Evolutionary conservation across 768 basidiomycete genomes (phyloP), one percentile per base, ranked within the genome.

Genomic region (Leccinellum albellum): DNA sequence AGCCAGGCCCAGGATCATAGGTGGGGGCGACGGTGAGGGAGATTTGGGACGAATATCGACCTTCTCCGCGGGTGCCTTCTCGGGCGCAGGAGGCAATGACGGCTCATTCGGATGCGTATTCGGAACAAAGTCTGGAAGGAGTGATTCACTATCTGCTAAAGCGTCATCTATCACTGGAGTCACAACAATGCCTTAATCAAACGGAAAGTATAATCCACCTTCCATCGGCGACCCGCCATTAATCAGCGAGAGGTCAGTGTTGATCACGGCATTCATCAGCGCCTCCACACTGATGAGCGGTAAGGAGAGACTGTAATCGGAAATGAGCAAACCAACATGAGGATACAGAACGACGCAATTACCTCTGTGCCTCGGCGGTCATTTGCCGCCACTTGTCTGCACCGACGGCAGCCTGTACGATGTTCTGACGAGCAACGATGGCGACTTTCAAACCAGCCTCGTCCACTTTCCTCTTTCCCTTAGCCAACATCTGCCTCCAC

Each of bases 101-200:
- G 79, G 78, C 58, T 86, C 85, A 20, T 78, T 75, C 3, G 78
- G 74, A 58, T 77, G 75, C 0, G 82, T 79, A 57, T 84, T 86
- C 4, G 80, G 80, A 12, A 85, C 71, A 35, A 76, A 72, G 46
- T 80, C 76, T 1, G 82, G 82, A 0, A 82, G 70, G 9, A 77
- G 67, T 4, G 80, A 78, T 17, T 62, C 61, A 47, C 57, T 55
- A 29, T 58, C 62, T 23, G 50, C 33, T 21, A n/a, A 15, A 23
- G 29, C 29, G 50, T 50, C 21, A 55, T 52, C 62, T 64, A 33
- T 21, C n/a, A 23, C 10, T 4, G 14, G 28, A 9, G 13, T 59
- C 24, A 53, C 58, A 45, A 51, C 10, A 42, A 51, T 45, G 6
- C 23, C 20, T 2, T 17, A 5, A 49, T 8, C 15, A 26, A 24